Evolutionary conservation across 768 basidiomycete species (phyloP), one percentile per base, ranked within the genome.

Genomic region (Pleurotus ostreatus): DNA sequence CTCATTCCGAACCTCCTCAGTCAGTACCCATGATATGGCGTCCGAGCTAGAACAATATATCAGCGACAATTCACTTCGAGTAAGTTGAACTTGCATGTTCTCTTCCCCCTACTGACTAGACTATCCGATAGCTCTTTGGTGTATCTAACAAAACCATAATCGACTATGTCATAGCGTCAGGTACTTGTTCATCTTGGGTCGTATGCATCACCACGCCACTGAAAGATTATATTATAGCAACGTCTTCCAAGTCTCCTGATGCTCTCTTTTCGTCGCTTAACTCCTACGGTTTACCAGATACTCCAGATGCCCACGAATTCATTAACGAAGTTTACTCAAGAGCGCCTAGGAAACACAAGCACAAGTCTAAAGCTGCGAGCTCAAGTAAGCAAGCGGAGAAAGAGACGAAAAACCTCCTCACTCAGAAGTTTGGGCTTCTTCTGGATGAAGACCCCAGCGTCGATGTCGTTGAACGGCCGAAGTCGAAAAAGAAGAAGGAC

Each of bases 111-210:
- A 47, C 55, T 59, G n/a, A 61, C 51, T 5, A 46, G 48, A 2
- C 56, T 18, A 38, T 11, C 37, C 25, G 58, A 12, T 62, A 92
- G 90, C 80, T 94, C 62, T 88, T 95, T 63, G 90, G 90, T 55
- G 80, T 92, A 46, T 85, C 94, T 18, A 90, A 96, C 71, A 78
- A 79, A 60, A 92, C 83, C 61, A 91, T 89, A 58, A 83, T 93
- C 62, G 88, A 93, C 74, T 97, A 86, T 69, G 87, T 97, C 37
- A 76, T 92, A 68, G 92, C 92, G 48, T 86, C 89, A 70, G 93
- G 92, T 88, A 60, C 79, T 67, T 25, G 48, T 25, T 5, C 43
- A 23, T 22, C 39, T 44, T 58, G 55, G 13, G 55, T 26, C 43
- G 18, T 6, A 48, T 34, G 13, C 55, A 34, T 64, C 57, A 40